Evolutionary conservation across 148 eudicot genomes (phyloP), one percentile per base, ranked within the genome.

Genomic region (Bassia scoparia): DNA sequence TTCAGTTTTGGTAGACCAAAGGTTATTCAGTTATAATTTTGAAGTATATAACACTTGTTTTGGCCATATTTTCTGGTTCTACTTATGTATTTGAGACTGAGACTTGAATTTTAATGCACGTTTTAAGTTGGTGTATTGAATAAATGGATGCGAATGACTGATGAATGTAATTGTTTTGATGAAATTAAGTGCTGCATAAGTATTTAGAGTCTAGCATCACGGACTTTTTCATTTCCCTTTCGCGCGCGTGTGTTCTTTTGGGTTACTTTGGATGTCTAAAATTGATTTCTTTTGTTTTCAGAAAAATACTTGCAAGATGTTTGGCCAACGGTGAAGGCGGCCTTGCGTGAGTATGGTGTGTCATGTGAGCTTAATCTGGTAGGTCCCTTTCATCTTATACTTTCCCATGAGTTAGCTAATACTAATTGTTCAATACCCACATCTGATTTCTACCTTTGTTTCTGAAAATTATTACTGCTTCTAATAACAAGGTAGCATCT

Each of bases 241-340:
- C 55, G 7, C 26, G 15, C 26, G 5, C 14, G 6, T 31, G 2
- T 52, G 56, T 16, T 2, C 8, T 20, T 18, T 52, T 52, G 66
- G 52, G 50, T 64, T 34, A 74, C 41, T 56, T 48, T 74, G 69
- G 73, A 58, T 37, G 23, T 60, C 75, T 30, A 58, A 21, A 70
- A 16, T 62, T 49, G 26, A 20, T 58, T 62, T 35, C 2, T 26
- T 44, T 74, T 30, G 50, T 71, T 54, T 43, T 5, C 81, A 90
- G 96, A 90, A 46, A 88, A 84, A 61, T 90, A 90, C 70, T 78
- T 90, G 87, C 96, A 90, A 84, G 92, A 90, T 55, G 86, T 82
- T 69, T 90, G 92, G 92, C 88, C 92, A n/a, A 78, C 77, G 4
- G 86, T 88, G 3, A 88, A 77, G 73, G 77, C 87, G 70, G 92